A percentile compares a stretch with the other conserved stretches of the same genome.
These are phyloP conservation scores for Malus hybrid DNA, from an alignment of 331 rosid species.

Conservation along the genomic window DNA sequence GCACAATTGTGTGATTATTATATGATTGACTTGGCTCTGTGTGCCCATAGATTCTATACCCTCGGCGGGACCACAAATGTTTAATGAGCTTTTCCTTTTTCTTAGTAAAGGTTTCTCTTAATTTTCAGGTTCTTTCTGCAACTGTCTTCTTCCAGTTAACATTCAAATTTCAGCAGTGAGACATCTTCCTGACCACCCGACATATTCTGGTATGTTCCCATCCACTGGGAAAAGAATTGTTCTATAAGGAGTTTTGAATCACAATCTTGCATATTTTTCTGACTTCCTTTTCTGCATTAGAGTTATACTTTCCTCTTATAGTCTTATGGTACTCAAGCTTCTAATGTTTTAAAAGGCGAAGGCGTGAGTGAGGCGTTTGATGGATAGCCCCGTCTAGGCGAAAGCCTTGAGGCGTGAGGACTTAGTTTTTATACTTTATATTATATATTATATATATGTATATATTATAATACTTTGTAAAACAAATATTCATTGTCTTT, in stretches of 20 bases:
- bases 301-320: no score
- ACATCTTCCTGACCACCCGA: constrained; percentile 63
- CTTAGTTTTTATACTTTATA: no score
- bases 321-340: no score
- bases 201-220: constrained; percentile 53
- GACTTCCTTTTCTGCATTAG: neutral
- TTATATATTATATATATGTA: no score
- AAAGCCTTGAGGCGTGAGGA: no score
- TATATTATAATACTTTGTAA: no score
- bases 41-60: neutral
- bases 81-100: constrained; percentile 13
- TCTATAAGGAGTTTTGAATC: neutral
- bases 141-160: constrained; percentile 89
- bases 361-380: no score
- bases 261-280: neutral
- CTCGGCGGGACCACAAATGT: neutral
- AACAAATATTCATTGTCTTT: no score
- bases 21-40: neutral
- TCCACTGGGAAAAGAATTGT: neutral
- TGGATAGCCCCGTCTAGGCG: no score
- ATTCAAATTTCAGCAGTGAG: constrained; percentile 70
- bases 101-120: constrained; percentile 32
- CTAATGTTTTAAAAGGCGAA: no score
- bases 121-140: constrained; percentile 87
- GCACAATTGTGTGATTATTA: neutral